Evolutionary conservation across 805 yeast species (phyloP), one percentile per base, ranked within the genome.

Genomic region (Kodamaea leandrae): DNA sequence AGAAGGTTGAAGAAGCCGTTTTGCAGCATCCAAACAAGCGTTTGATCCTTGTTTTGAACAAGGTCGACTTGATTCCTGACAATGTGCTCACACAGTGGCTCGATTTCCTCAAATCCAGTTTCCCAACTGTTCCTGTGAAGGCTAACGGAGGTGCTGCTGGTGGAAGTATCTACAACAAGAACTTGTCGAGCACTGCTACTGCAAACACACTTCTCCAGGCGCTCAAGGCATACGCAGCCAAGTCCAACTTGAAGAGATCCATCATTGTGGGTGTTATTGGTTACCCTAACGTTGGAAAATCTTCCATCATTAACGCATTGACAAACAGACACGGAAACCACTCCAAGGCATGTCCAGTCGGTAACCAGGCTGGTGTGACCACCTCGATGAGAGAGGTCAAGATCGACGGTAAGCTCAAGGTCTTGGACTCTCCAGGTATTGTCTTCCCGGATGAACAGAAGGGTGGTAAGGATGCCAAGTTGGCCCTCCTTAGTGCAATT

Each of bases 331-430:
- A 86, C 60, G 82, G 86, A 43, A 82, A 82, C 44, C 66, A 74
- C 42, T 71, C 79, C 32, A 79, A 77, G 53, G 91, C 90, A 9
- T 93, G 98, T 60, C 97, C 99, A 12, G 95, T 86, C 23, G 99
- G 99, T 37, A 95, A 95, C 58, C 93, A 86, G 67, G 97, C 99
- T 2, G 99, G 99, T 60, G 93, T 93, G 35, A 91, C 99, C 21
- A 90, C 96, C 1, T 72, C 91, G 3, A 69, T 93, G 61, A 80
- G 97, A 66, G 95, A 89, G 62, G 89, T 91, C 44, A 93, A 91
- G 67, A 76, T 91, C 46, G 99, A 91, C 63, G 84, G 82, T 58
- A 89, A 89, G 63, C 76, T 91, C 53, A 87, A 85, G 63, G 75
- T 91, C 49, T 73, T 91, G 57, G 99, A 91, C 64, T 87, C 96